Base-by-base conservation (phyloP, 1,284 basidiomycete species). In the Veloporphyrellus conicus region DNA sequence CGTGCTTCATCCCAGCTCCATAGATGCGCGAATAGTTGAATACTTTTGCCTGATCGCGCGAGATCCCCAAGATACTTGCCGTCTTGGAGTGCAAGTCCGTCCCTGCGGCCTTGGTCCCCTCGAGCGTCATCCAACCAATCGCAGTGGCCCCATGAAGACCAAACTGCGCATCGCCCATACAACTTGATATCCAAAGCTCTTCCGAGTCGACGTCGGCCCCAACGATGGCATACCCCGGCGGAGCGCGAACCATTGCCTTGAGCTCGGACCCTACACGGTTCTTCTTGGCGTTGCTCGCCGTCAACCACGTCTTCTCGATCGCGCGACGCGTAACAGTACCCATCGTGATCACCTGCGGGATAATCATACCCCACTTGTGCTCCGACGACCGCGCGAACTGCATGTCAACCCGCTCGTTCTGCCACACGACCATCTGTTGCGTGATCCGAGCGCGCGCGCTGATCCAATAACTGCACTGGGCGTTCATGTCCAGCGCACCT, bases 21-120 rank as follows among this genome's bases (percentile, higher is more conserved):
- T 99, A 99, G 59, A 99, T 98, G 42, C 96, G 84, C 35, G 94
- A 97, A 64, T 99, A 99, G 66, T 99, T 99, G 80, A 99, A 99
- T 19, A 99, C 92, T 66, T 99, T 99, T 40, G 96, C 96, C 60
- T 93, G 87, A 63, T 99, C 91, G 34, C 96, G 82, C 37, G 90
- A 90, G 52, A 94, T 97, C 18, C 92, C 90, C 41, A 99, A 73
- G 57, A 99, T 99, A 50, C 72, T 83, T 6, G 95, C 96, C 8
- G 95, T 97, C 72, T 97, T 98, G 22, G 93, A 97, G 64, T 99
- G 95, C 43, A 99, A 71, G 69, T 99, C 96, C 3, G 95, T 99
- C 6, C 93, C 95, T 0, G 88, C 87, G 0, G 86, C 78, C 69
- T 99, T 99, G n/a, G 94, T 97, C 1, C 96, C 96, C 68, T 99